Percentiles rank a stretch among this genome's conserved stretches.
Evolutionary conservation across 352 stramenopile species (phyloP).

Genomic region (Aphanomyces astaci): DNA sequence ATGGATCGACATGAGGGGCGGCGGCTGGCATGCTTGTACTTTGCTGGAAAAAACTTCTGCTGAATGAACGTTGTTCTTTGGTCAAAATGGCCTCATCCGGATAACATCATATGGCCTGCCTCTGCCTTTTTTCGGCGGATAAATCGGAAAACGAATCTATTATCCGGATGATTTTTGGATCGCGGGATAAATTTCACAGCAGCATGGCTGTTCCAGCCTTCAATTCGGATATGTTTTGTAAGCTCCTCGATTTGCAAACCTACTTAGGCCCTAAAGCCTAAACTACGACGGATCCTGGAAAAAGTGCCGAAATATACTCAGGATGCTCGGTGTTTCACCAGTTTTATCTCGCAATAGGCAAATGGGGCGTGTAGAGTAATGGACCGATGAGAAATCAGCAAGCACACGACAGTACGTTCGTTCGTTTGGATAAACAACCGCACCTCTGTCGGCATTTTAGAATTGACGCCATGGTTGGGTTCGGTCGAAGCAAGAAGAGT

Average conservation of each 20-base stretch:
- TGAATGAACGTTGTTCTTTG: neutral
- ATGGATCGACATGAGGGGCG: neutral
- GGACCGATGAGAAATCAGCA: neutral
- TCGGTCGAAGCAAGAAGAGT: slow-evolving; percentile 76
- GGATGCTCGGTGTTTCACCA: no score
- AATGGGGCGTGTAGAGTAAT: slow-evolving; percentile 8
- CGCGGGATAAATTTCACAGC: no score
- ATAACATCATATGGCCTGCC: slow-evolving; percentile 12
- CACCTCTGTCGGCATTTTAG: neutral
- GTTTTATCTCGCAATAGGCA: neutral
- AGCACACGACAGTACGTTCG: neutral
- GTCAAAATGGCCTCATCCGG: slow-evolving; percentile 8
- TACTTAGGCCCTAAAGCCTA: no score
- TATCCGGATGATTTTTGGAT: neutral
- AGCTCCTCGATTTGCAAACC: neutral
- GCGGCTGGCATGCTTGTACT: neutral
- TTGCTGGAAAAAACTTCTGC: no score
- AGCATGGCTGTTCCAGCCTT: no score
- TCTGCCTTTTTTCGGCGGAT: neutral
- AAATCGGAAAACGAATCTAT: neutral
- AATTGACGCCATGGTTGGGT: slow-evolving; percentile 46
- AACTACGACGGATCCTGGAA: no score
- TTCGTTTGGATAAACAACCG: neutral
- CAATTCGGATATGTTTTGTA: neutral
- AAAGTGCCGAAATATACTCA: neutral